These are phyloP conservation scores for Lophium mytilinum DNA, from an alignment of 495 filamentous ascomycete genomes.

Conservation along the genomic window DNA sequence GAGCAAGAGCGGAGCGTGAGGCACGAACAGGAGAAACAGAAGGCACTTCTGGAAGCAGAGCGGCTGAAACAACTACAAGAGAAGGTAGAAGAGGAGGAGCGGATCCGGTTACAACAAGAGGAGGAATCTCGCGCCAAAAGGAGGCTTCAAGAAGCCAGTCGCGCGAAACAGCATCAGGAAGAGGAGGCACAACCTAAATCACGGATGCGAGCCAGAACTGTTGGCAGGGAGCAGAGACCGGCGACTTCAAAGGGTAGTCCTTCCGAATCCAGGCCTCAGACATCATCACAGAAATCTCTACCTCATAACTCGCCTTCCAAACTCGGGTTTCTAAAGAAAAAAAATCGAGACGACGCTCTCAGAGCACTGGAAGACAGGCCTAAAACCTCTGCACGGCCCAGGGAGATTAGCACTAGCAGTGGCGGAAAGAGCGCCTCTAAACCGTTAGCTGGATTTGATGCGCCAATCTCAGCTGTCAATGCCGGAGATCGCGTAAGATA, in stretches of 20 bases:
- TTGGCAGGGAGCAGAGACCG: too few relatives aligned
- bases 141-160: background rate
- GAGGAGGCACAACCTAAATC: constrained; percentile 12
- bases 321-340: background rate
- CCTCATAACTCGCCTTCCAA: background rate
- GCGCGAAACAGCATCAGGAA: background rate
- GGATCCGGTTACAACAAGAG: constrained; percentile 11
- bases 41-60: background rate
- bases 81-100: constrained; percentile 18
- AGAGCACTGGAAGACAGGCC: background rate
- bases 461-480: constrained; percentile 78
- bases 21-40: background rate
- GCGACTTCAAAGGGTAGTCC: too few relatives aligned
- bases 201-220: too few relatives aligned
- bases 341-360: background rate
- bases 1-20: background rate
- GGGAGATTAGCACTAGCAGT: constrained; percentile 2
- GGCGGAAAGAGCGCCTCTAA: background rate
- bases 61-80: background rate
- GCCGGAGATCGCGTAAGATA: constrained; percentile 59
- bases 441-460: constrained; percentile 49
- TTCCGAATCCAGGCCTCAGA: background rate
- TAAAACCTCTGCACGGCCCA: constrained; percentile 7
- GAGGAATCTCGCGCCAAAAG: constrained; percentile 14
- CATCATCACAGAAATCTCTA: background rate